Evolutionary conservation across 108 stramenopile genomes (phyloP).

Genomic region (Skeletonema marinoi): DNA sequence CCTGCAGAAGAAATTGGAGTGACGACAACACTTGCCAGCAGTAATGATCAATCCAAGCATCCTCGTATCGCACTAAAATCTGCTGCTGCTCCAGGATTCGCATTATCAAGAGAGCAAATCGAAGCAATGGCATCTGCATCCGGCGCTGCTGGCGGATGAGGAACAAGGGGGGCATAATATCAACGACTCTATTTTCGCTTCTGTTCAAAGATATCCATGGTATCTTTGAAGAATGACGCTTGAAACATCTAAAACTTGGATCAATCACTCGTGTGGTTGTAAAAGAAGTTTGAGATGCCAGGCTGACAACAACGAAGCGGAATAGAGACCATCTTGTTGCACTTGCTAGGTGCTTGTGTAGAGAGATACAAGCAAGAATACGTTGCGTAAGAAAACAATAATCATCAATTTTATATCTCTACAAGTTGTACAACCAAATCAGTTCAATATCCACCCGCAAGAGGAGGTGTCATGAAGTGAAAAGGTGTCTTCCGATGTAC

Average conservation of each 20-base stretch:
- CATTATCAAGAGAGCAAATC: slow-evolving; percentile 50
- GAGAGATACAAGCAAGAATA: background rate
- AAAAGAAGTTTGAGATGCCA: background rate
- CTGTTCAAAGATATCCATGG: background rate
- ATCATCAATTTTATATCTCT: background rate
- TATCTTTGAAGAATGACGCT: slow-evolving; percentile 20
- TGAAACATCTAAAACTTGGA: background rate
- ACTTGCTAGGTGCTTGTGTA: too few species aligned
- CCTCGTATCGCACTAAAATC: background rate
- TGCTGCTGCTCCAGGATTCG: background rate
- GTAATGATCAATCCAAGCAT: background rate
- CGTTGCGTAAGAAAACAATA: background rate
- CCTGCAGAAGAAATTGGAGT: background rate
- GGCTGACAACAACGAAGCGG: background rate
- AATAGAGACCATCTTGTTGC: background rate
- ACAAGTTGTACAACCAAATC: background rate
- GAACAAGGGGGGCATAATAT: slow-evolving; percentile 26
- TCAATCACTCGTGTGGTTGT: background rate
- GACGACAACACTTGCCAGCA: background rate
- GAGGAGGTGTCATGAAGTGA: background rate
- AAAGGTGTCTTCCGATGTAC: background rate
- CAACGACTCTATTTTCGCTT: background rate
- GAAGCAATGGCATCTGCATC: slow-evolving; percentile 45
- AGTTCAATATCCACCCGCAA: slow-evolving; percentile 1
- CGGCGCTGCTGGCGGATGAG: slow-evolving; percentile 53